Base-by-base conservation (phyloP, 805 yeast genomes). In the Grigorovia yakushimaensis region DNA sequence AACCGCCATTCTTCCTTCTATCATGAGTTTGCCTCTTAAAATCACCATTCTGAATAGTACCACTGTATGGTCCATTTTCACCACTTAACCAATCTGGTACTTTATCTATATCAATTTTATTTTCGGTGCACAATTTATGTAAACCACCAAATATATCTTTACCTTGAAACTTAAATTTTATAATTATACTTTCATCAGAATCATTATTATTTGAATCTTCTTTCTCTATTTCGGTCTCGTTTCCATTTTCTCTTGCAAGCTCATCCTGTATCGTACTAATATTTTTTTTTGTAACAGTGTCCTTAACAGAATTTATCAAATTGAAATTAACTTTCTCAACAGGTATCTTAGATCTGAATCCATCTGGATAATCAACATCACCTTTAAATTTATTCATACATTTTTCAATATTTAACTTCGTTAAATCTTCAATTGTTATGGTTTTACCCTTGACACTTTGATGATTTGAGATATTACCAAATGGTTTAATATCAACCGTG, bases 1-100 rank as follows among this genome's bases (percentile, higher is more conserved):
- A 47, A 1, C 61, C 60, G 21, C 60, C 61, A 44, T 41, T 54
- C 47, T 24, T 51, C 53, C 22, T 46, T 9, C 54, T 47, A 22
- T 52, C 54, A 21, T 46, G 13, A 20, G 17, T n/a, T 33, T 15
- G n/a, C 7, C 37, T 33, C 15, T 33, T 47, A 38, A 67, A 68
- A 41, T 52, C 57, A 0, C 77, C 77, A 48, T 73, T 63, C 24
- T 55, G 57, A 4, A 77, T 63, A 0, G 51, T 55, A 0, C 88
- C 88, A 36, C 75, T 67, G 39, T 66, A 64, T 1, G 64, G 54
- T 0, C 84, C 83, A 51, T 81, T 81, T 60, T 84, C 88, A 2
- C 94, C 95, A 4, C 89, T 79, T 30, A 86, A 61, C 89, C 88
- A 86, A 27, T 79, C 74, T 0, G 95, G 95, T 15, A 84, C 64